Evolutionary conservation across 306 rosid species (phyloP).

Genomic region (Acacia acuminata): DNA sequence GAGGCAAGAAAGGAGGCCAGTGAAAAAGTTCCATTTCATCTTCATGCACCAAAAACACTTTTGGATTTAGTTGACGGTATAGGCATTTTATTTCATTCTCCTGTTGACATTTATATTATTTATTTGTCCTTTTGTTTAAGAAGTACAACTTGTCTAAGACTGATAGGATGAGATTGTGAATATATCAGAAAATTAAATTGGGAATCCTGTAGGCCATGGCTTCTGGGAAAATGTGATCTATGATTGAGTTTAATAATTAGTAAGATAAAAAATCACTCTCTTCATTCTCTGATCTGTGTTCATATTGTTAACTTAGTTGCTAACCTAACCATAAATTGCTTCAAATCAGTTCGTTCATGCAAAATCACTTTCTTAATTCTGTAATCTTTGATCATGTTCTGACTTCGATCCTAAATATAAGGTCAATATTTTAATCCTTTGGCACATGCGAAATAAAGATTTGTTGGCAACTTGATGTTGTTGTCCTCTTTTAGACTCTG

Average conservation of each 20-base stretch:
- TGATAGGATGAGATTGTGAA: background rate
- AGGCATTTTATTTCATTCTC: slow-evolving; percentile 7
- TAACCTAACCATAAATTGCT: background rate
- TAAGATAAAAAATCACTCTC: background rate
- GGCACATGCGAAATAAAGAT: background rate
- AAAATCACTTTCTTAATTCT: background rate
- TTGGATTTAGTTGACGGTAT: slow-evolving; percentile 79
- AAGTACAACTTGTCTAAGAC: background rate
- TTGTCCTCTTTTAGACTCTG: background rate
- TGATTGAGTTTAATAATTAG: background rate
- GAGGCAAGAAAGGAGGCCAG: slow-evolving; percentile 80
- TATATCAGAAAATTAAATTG: slow-evolving; percentile 2
- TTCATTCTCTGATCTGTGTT: background rate
- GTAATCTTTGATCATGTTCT: background rate
- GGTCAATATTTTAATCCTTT: background rate
- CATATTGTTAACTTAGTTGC: background rate
- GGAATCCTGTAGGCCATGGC: background rate
- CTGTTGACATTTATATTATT: background rate
- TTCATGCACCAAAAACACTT: slow-evolving; percentile 79
- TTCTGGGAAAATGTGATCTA: background rate
- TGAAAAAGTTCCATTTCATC: slow-evolving; percentile 74
- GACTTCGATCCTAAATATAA: background rate
- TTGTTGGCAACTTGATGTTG: background rate
- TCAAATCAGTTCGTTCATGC: background rate
- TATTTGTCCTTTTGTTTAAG: background rate